phyloP scores from a whole-genome alignment of 352 stramenopile species.

The Pseudoperonospora humuli region DNA sequence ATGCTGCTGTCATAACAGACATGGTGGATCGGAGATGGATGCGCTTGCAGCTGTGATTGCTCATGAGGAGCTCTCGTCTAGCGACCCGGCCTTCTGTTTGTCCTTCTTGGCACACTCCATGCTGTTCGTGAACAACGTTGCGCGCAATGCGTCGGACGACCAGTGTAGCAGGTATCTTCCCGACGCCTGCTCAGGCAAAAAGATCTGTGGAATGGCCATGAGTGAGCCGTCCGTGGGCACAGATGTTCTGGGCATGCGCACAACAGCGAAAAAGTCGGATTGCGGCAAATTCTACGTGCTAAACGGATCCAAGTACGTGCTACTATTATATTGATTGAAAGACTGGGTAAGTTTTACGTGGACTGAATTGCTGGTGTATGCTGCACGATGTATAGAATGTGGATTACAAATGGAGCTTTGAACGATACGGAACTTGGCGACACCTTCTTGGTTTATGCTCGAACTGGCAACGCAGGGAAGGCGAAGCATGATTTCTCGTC shows the following conservation, averaged over 20 bases:
- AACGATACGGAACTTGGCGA: constrained; percentile 93
- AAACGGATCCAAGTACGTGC: constrained; percentile 75
- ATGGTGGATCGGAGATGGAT: constrained; percentile 94
- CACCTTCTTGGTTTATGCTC: constrained; percentile 96
- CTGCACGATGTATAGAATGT: constrained; percentile 82
- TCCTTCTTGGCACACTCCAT: constrained; percentile 94
- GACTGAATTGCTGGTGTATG: background rate
- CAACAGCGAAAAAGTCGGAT: constrained; percentile 84
- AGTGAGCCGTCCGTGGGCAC: constrained; percentile 95
- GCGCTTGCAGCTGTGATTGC: constrained; percentile 91
- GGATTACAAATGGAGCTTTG: constrained; percentile 99
- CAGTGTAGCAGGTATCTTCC: constrained; percentile 89
- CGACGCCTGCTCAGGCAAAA: constrained; percentile 85
- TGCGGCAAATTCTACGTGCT: constrained; percentile 88
- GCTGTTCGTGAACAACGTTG: constrained; percentile 92
- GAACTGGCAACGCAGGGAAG: constrained; percentile 85
- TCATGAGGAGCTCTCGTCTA: constrained; percentile 94
- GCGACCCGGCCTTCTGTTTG: constrained; percentile 97
- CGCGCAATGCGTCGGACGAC: constrained; percentile 82
- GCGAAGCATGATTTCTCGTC: constrained; percentile 91
- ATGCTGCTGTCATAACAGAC: constrained; percentile 26
- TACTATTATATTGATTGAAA: background rate
- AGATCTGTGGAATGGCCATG: constrained; percentile 99
- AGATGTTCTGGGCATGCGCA: constrained; percentile 93
- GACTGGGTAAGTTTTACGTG: background rate